A percentile compares a stretch with the other conserved stretches of the same genome.
phyloP scores from a whole-genome alignment of 129 eudicot genomes.

The Heracleum sosnowskyi region DNA sequence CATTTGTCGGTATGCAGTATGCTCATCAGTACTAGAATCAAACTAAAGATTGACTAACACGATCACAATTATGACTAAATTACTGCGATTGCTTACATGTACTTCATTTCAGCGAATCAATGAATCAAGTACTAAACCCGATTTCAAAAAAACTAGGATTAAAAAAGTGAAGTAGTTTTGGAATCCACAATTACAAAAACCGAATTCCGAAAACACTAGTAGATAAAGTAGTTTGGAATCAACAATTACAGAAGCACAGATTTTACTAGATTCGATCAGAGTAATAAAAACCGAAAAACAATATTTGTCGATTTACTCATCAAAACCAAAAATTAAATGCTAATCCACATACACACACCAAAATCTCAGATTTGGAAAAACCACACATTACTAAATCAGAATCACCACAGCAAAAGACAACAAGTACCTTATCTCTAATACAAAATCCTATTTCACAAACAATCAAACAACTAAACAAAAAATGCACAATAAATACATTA shows the following conservation, averaged over 20 bases:
- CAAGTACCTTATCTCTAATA: background rate
- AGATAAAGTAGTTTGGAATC: background rate
- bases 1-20: background rate
- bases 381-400: background rate
- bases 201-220: background rate
- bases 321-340: background rate
- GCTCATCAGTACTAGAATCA: background rate
- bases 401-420: background rate
- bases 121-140: background rate
- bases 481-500: background rate
- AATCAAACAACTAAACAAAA: background rate
- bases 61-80: background rate
- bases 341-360: background rate
- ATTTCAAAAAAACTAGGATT: too few relatives aligned
- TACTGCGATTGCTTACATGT: background rate
- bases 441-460: background rate
- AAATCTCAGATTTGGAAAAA: background rate
- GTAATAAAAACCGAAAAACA: background rate
- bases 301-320: background rate
- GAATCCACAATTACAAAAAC: background rate
- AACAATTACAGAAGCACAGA: background rate
- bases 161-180: background rate
- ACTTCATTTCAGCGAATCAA: background rate
- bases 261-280: background rate
- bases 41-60: background rate